Base-by-base conservation (phyloP, 129 eudicot genomes). In the Calendula officinalis region DNA sequence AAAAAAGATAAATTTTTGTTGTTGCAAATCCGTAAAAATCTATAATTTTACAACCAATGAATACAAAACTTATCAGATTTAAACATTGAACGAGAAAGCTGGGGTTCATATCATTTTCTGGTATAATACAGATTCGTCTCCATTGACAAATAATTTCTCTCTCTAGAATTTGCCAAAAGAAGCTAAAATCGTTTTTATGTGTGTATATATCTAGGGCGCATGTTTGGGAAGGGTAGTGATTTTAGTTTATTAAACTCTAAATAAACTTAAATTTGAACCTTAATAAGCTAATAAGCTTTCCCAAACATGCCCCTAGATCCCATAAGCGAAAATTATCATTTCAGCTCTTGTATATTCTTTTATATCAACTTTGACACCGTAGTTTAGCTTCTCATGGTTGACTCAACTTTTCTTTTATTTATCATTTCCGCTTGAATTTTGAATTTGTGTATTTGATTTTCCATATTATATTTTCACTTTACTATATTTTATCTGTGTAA, bases 101-200 rank as follows among this genome's bases (percentile, higher is more conserved):
- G 16, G 65, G 38, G 77, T 72, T 44, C 43, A 60, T 63, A 45
- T 56, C 71, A 66, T 65, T 50, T 41, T 59, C 69, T 40, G 49
- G 43, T 34, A 22, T 22, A 22, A 22, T 22, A 22, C 30, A 22
- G 30, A 22, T 22, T 22, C 30, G 30, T 22, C 30, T 56, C 66
- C 80, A 75, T 84, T 58, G 63, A 64, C 73, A 44, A 63, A 41
- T 4, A 37, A 60, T 63, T 72, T 78, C 71, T 73, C 78, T 67
- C 66, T 69, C 74, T 57, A 69, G 66, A 69, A 57, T 69, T 69
- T 67, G 76, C 46, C 39, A 54, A 61, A 72, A 39, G 56, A 37
- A 32, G 5, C 7, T 9, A 39, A 0, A 0, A 8, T 6, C 1
- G 41, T 34, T 16, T 61, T 15, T 62, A n/a, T 41, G 38, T 47